phyloP scores from a whole-genome alignment of 208 protist species.

The Acanthamoeba castellanii region DNA sequence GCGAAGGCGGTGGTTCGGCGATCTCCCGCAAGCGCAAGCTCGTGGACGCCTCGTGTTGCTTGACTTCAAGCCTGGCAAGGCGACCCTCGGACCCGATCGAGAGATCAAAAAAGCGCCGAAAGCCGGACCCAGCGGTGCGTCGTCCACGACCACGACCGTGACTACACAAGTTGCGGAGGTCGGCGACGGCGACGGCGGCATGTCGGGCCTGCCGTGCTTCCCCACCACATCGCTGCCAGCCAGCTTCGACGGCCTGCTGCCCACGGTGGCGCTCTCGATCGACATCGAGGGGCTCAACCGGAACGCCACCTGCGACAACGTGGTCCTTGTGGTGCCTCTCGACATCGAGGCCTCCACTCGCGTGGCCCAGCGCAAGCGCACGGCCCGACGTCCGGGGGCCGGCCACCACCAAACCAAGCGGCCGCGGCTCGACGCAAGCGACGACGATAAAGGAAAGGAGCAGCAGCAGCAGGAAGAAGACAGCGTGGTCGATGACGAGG shows the following conservation, averaged over 20 bases:
- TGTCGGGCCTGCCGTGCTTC: background rate
- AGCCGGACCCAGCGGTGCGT: background rate
- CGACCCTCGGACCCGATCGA: background rate
- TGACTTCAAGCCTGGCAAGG: background rate
- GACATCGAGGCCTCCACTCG: background rate
- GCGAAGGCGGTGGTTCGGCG: background rate
- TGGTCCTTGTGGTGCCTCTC: background rate
- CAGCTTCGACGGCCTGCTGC: background rate
- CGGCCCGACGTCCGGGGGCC: background rate
- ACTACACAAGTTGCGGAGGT: background rate
- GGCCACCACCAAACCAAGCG: background rate
- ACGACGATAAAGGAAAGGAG: background rate
- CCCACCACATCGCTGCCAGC: background rate
- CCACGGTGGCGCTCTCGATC: slow-evolving; percentile 16
- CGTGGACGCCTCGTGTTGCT: background rate
- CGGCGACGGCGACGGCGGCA: background rate
- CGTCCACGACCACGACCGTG: background rate
- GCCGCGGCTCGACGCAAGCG: background rate
- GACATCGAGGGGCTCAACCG: slow-evolving; percentile 31
- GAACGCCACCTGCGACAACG: slow-evolving; percentile 5
- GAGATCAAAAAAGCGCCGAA: background rate
- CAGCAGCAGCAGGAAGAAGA: background rate
- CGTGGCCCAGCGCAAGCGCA: background rate
- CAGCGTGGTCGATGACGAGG: background rate
- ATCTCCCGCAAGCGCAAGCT: slow-evolving; percentile 10